These are phyloP conservation scores for Prototheca stagnorum DNA, from an alignment of 163 green algal genomes.

Conservation along the genomic window DNA sequence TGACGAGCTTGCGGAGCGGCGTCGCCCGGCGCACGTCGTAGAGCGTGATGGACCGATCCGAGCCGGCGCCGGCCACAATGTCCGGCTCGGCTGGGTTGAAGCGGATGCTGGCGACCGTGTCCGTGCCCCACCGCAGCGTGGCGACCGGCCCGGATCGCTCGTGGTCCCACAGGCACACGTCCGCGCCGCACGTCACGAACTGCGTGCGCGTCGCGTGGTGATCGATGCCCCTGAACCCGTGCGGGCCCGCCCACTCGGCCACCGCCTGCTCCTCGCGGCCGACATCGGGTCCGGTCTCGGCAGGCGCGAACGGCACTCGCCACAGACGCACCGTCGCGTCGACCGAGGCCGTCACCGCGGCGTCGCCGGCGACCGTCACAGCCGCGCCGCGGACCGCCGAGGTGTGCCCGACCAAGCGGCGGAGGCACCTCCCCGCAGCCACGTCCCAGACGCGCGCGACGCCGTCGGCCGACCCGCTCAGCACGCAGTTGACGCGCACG, in stretches of 20 bases:
- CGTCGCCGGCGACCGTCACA: conserved; percentile 59
- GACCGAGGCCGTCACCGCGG: conserved; percentile 53
- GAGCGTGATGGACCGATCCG: conserved; percentile 78
- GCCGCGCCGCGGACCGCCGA: conserved; percentile 58
- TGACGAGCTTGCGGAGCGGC: conserved; percentile 83
- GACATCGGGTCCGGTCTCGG: conserved; percentile 43
- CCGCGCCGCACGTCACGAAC: conserved; percentile 73
- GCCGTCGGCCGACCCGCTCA: conserved; percentile 52
- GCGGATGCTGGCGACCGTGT: conserved; percentile 67
- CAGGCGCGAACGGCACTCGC: conserved; percentile 64
- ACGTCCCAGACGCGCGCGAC: conserved; percentile 52
- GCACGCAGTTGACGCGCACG: conserved; percentile 56
- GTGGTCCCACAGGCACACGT: conserved; percentile 89
- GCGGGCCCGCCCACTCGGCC: conserved; percentile 57
- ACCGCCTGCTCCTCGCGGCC: conserved; percentile 35
- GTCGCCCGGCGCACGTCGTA: conserved; percentile 81
- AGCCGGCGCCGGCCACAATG: conserved; percentile 75
- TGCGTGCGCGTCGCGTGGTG: conserved; percentile 60
- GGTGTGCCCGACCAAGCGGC: conserved; percentile 64
- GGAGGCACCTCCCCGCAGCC: conserved; percentile 33
- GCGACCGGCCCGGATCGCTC: conserved; percentile 64
- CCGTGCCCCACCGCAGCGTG: conserved; percentile 77
- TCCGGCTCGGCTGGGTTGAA: conserved; percentile 92
- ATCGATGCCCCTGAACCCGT: conserved; percentile 68
- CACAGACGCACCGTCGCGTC: conserved; percentile 78